Percentiles rank a stretch among this genome's conserved stretches.
phyloP scores from a whole-genome alignment of 2,329 filamentous ascomycete species.

The Hawksworthiomyces lignivorus region DNA sequence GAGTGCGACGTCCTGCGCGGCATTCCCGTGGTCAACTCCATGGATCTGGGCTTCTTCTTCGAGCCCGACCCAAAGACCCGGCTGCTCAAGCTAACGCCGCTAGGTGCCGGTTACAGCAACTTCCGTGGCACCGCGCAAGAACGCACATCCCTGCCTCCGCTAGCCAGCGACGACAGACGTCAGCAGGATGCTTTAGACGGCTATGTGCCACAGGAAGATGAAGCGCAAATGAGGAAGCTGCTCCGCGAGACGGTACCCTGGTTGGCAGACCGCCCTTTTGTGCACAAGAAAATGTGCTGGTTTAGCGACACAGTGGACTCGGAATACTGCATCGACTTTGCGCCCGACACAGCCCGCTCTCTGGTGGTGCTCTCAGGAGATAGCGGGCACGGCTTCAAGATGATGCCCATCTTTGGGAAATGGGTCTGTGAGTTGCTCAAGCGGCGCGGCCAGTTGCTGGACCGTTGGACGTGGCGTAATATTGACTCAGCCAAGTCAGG shows the following conservation, averaged over 20 bases:
- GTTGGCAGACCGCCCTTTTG: constrained; percentile 45
- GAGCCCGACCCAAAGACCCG: constrained; percentile 53
- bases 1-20: constrained; percentile 46
- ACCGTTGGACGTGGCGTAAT: constrained; percentile 41
- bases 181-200: not conserved
- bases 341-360: constrained; percentile 31
- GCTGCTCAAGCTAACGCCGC: constrained; percentile 52
- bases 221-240: constrained; percentile 41
- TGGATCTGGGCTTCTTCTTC: constrained; percentile 58
- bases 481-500: not conserved
- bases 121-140: constrained; percentile 19
- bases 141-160: constrained; percentile 4
- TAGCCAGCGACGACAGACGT: not conserved
- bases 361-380: constrained; percentile 48
- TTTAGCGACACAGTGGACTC: constrained; percentile 54
- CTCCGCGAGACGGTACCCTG: constrained; percentile 44
- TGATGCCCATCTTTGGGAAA: constrained; percentile 48
- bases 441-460: constrained; percentile 32
- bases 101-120: constrained; percentile 50
- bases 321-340: constrained; percentile 53
- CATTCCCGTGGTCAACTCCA: constrained; percentile 52
- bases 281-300: constrained; percentile 52
- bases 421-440: constrained; percentile 27
- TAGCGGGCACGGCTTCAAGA: constrained; percentile 56
- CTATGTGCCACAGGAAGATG: constrained; percentile 31